These are phyloP conservation scores for Annulohypoxylon truncatum DNA, from an alignment of 2,329 filamentous ascomycete species.

Conservation along the genomic window DNA sequence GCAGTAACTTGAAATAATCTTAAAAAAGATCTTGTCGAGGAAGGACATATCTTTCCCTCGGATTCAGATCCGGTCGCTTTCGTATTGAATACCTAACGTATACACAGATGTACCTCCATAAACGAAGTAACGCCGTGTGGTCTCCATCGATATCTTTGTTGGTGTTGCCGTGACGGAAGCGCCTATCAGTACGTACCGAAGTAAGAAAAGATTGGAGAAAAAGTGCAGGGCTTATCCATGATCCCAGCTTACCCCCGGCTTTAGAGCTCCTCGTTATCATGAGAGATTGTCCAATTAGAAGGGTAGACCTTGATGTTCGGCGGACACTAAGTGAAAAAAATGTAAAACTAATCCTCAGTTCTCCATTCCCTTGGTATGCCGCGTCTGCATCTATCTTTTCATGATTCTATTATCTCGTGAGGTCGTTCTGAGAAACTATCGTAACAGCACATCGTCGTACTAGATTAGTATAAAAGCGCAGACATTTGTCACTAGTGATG, in stretches of 20 bases:
- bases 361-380: slow-evolving; percentile 22
- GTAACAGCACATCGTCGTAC: background rate
- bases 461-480: background rate
- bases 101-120: slow-evolving; percentile 9
- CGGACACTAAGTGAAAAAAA: slow-evolving; percentile 11
- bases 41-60: background rate
- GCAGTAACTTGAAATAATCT: background rate
- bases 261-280: slow-evolving; percentile 34
- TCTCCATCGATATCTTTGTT: slow-evolving; percentile 13
- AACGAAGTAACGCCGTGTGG: slow-evolving; percentile 26
- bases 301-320: background rate
- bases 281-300: slow-evolving; percentile 28
- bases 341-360: slow-evolving; percentile 3
- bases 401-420: slow-evolving; percentile 5
- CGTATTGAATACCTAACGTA: background rate
- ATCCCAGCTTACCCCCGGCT: slow-evolving; percentile 24
- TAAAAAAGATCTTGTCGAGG: background rate
- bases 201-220: slow-evolving; percentile 4
- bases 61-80: background rate
- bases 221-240: slow-evolving; percentile 9
- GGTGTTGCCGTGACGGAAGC: slow-evolving; percentile 8
- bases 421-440: background rate
- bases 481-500: background rate
- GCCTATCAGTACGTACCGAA: slow-evolving; percentile 32
- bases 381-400: background rate